Evolutionary conservation across 805 yeast species (phyloP), one percentile per base, ranked within the genome.

Genomic region (Phaffomyces antillensis): DNA sequence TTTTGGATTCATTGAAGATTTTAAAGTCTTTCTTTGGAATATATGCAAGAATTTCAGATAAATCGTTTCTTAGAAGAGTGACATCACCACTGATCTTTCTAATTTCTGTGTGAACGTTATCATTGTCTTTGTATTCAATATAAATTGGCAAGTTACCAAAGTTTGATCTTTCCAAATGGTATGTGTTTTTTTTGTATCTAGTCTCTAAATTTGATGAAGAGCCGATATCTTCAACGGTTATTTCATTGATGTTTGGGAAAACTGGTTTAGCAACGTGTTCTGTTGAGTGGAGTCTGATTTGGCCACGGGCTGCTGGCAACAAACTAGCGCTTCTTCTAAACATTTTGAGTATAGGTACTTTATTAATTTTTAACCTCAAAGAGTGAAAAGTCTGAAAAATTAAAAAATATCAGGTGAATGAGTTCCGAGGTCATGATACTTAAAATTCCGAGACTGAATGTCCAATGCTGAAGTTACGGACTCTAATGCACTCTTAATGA

Each of bases 91-190:
- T 66, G 41, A 88, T 72, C 48, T 77, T 76, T 59, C 85, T 79
- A 25, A 88, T 71, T 58, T 86, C 89, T 0, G 96, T 88, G 55
- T 76, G 75, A n/a, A 72, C 65, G 13, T 70, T 68, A 48, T 79
- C 81, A 23, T 80, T 77, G 48, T 78, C 76, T 59, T 80, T 86
- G 50, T 71, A 63, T 50, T 84, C 87, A 43, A 75, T 70, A 65
- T 88, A 88, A 2, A 88, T 85, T n/a, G 96, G 96, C 59, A 89
- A 70, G 59, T 83, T 79, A 5, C 91, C 88, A 39, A 67, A 70
- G 15, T 73, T 64, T 8, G 86, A 72, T 60, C 83, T 79, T 37
- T 55, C 58, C 12, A 69, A 52, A 45, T 52, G 61, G 52, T 69
- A 69, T 3, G 57, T 54, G 4, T 58, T 59, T 38, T 54, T 54